phyloP scores from a whole-genome alignment of 2,329 filamentous ascomycete genomes.

The Lanzia echinophila region DNA sequence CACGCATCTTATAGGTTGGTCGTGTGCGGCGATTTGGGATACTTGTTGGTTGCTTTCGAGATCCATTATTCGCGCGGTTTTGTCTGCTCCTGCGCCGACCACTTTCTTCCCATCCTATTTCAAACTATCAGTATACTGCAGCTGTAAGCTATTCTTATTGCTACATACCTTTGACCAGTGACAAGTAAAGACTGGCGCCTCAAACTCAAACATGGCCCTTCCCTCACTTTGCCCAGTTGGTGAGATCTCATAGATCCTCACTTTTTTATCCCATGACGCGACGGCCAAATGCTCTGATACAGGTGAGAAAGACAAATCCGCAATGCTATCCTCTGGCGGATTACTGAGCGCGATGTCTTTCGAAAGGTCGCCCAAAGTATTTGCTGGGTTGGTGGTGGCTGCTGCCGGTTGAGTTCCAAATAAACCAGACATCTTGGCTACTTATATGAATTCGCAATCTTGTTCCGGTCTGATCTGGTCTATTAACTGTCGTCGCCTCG shows the following conservation, averaged over 20 bases:
- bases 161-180: constrained; percentile 80
- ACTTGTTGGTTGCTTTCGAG: constrained; percentile 58
- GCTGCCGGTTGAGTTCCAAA: constrained; percentile 48
- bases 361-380: constrained; percentile 83
- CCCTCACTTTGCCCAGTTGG: constrained; percentile 71
- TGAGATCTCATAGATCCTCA: constrained; percentile 91
- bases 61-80: constrained; percentile 83
- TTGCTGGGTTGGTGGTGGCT: constrained; percentile 42
- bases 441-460: neutral
- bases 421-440: constrained; percentile 52
- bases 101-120: constrained; percentile 81
- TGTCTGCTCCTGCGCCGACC: constrained; percentile 83
- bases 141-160: neutral
- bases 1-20: constrained; percentile 72
- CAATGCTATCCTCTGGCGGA: constrained; percentile 83
- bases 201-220: constrained; percentile 80
- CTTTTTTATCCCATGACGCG: constrained; percentile 95
- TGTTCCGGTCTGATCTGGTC: neutral
- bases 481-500: neutral
- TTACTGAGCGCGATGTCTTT: constrained; percentile 75
- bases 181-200: constrained; percentile 74
- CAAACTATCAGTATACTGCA: constrained; percentile 7
- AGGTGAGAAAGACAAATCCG: constrained; percentile 77
- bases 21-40: constrained; percentile 73
- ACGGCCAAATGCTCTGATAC: constrained; percentile 77